Evolutionary conservation across 2,329 filamentous ascomycete genomes (phyloP).

Genomic region (Exophiala alcalophila): DNA sequence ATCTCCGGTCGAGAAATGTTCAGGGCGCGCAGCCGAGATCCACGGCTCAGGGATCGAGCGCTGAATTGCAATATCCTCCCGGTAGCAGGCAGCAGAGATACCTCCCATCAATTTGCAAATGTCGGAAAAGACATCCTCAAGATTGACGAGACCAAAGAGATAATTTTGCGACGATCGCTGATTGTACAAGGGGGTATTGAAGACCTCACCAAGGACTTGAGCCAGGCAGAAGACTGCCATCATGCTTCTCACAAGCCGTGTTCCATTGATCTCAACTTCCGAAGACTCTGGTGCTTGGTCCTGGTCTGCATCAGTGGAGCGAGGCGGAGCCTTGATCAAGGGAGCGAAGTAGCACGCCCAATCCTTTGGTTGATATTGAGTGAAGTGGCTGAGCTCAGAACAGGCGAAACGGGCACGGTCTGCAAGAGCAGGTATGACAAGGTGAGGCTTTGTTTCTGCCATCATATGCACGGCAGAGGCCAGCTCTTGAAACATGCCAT

Average conservation of each 20-base stretch:
- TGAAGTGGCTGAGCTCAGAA: slow-evolving; percentile 64
- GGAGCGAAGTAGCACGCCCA: slow-evolving; percentile 62
- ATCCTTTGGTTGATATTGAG: slow-evolving; percentile 50
- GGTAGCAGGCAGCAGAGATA: slow-evolving; percentile 74
- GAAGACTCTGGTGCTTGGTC: slow-evolving; percentile 33
- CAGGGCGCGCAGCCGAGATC: slow-evolving; percentile 47
- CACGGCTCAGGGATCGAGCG: slow-evolving; percentile 66
- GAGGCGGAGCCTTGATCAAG: slow-evolving; percentile 47
- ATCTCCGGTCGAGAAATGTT: slow-evolving; percentile 37
- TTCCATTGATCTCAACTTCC: slow-evolving; percentile 58
- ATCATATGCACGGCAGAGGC: slow-evolving; percentile 72
- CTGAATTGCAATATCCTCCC: slow-evolving; percentile 76
- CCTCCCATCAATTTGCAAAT: slow-evolving; percentile 73
- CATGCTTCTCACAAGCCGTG: slow-evolving; percentile 72
- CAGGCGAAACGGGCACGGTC: slow-evolving; percentile 69
- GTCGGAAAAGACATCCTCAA: slow-evolving; percentile 77
- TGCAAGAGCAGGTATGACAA: slow-evolving; percentile 78
- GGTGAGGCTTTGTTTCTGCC: slow-evolving; percentile 74
- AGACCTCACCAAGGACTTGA: slow-evolving; percentile 71
- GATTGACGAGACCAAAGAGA: slow-evolving; percentile 72
- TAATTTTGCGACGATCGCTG: slow-evolving; percentile 60
- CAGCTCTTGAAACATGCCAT: slow-evolving; percentile 61
- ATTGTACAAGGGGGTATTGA: slow-evolving; percentile 61
- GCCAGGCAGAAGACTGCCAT: slow-evolving; percentile 73
- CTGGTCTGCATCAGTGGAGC: slow-evolving; percentile 20